These are phyloP conservation scores for Aspergillus hortae DNA, from an alignment of 2,329 filamentous ascomycete species.

Conservation along the genomic window DNA sequence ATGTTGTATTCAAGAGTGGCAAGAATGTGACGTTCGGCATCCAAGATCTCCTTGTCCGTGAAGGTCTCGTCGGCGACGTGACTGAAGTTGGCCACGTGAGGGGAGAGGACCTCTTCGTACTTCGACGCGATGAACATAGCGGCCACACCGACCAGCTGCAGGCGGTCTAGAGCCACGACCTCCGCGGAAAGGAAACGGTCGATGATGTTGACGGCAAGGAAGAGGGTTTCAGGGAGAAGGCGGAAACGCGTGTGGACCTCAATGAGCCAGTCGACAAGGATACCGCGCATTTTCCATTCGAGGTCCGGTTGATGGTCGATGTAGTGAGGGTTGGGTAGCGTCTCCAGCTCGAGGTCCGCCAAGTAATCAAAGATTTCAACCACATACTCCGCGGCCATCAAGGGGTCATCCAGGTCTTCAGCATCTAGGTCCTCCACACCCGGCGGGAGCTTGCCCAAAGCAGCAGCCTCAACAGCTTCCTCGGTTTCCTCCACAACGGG, in stretches of 20 bases:
- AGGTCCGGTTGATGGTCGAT: constrained; percentile 93
- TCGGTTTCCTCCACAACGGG: constrained; percentile 24
- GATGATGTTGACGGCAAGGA: constrained; percentile 96
- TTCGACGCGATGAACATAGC: constrained; percentile 99
- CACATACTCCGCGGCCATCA: constrained; percentile 98
- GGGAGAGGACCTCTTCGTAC: constrained; percentile 96
- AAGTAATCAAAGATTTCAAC: constrained; percentile 97
- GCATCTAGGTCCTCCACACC: constrained; percentile 64
- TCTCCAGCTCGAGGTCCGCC: constrained; percentile 74
- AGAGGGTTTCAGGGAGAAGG: constrained; percentile 90
- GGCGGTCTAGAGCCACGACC: constrained; percentile 90
- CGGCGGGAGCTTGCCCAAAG: constrained; percentile 36
- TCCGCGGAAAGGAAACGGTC: constrained; percentile 95
- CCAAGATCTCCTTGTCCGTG: constrained; percentile 88
- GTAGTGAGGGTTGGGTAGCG: constrained; percentile 86
- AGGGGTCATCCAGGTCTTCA: constrained; percentile 86
- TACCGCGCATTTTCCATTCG: constrained; percentile 98
- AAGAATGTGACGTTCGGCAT: constrained; percentile 93
- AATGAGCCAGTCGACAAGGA: constrained; percentile 96
- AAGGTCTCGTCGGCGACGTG: constrained; percentile 97
- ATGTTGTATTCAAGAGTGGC: constrained; percentile 91
- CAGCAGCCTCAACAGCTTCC: constrained; percentile 29
- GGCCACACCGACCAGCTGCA: constrained; percentile 94
- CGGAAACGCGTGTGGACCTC: constrained; percentile 98
- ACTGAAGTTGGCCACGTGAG: constrained; percentile 94